Evolutionary conservation across 345 rosid genomes (phyloP), one percentile per base, ranked within the genome.

Genomic region (Bruguiera sexangula): DNA sequence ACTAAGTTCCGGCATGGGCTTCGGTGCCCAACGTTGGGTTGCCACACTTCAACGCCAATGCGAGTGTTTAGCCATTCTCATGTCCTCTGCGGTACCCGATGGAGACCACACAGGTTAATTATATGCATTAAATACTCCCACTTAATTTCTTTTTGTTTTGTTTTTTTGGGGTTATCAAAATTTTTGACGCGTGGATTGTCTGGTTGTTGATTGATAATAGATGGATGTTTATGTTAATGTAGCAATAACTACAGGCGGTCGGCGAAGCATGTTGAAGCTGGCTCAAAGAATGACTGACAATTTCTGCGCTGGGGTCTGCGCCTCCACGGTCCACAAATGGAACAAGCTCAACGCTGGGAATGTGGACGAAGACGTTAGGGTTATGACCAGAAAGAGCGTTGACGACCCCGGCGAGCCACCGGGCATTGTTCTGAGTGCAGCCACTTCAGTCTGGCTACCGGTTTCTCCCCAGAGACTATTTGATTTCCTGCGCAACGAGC

Each of bases 341-440:
- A 89, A 86, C 85, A 92, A 83, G 69, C 88, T 96, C 3, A 82
- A 82, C 56, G 83, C 84, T 0, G 89, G 93, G 0, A 88, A 87
- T 13, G 91, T 91, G 4, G 93, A 88, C 6, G 97, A 89, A 30
- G 96, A 90, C 48, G 93, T 96, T 1, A 82, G 98, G 80, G 92
- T 92, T 0, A 90, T 90, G 97, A 90, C 98, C 6, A 80, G 98
- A 64, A 90, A 86, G 54, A 92, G 95, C 50, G 86, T 92, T 0
- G 85, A 89, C 27, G 87, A 86, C 73, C 99, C 99, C 0, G 97
- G 99, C 6, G 99, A 96, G 86, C 99, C 99, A 6, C 92, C 94
- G 1, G 99, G 99, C 2, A 82, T 90, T 27, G 84, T 96, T 1
- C 61, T 92, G 59, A 92, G 97, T 67, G 99, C 98, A 0, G 96